Evolutionary conservation across 306 rosid species (phyloP).

Genomic region (Abrus pulchellus): DNA sequence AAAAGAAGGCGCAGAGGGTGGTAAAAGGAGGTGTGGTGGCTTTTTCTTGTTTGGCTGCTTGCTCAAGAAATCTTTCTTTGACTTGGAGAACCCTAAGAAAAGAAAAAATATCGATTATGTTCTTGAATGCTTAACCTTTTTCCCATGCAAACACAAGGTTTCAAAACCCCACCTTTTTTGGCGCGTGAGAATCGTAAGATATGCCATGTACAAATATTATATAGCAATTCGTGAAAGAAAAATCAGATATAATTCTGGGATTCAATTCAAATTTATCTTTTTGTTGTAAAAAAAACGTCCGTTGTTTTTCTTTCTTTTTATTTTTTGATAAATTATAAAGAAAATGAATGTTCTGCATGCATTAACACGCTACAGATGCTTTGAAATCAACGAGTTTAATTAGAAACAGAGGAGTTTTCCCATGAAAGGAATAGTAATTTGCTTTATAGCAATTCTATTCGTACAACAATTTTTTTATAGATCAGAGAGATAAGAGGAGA

Average conservation of each 20-base stretch:
- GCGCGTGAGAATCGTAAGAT: slow-evolving; percentile 46
- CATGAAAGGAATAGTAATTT: slow-evolving; percentile 44
- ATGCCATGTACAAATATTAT: background rate
- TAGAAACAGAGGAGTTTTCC: slow-evolving; percentile 46
- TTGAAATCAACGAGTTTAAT: slow-evolving; percentile 33
- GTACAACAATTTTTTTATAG: too few relatives aligned
- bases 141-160: slow-evolving; percentile 45
- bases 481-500: too few relatives aligned
- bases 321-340: background rate
- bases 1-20: slow-evolving; percentile 50
- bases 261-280: background rate
- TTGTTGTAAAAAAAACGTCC: background rate
- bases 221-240: slow-evolving; percentile 12
- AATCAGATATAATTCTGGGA: background rate
- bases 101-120: slow-evolving; percentile 46
- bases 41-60: slow-evolving; percentile 79
- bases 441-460: background rate
- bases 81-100: slow-evolving; percentile 64
- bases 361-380: slow-evolving; percentile 11
- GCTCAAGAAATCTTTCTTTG: slow-evolving; percentile 88
- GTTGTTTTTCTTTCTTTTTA: background rate
- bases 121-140: slow-evolving; percentile 56
- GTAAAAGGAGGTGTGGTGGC: slow-evolving; percentile 59
- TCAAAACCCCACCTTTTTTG: slow-evolving; percentile 32
- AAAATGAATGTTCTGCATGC: slow-evolving; percentile 34